Evolutionary conservation across 78 protist species (phyloP), one percentile per base, ranked within the genome.

Genomic region (Chrysochromulina tobinii): DNA sequence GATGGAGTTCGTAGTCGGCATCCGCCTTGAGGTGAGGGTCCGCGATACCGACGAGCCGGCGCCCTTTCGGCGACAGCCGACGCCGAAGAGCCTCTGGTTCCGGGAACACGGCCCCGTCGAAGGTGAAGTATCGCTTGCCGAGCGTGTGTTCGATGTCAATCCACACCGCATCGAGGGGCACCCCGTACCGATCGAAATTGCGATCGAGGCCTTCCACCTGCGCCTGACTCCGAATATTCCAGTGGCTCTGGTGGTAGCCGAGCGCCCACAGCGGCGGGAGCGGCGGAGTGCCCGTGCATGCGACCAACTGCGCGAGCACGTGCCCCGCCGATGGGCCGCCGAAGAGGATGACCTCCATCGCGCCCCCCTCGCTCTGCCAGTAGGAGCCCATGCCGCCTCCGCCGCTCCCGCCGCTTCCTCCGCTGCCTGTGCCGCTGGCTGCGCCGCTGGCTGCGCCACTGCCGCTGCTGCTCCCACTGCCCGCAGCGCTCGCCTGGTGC

Each of bases 141-240:
- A 98, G 95, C 9, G 99, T 66, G 93, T 99, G 99, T 86, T 99
- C 99, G 73, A 99, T 99, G 94, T 99, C 99, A 66, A 99, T 97
- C 99, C 99, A 99, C 86, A 99, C 27, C 53, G 94, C 97, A 87
- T 99, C 99, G 57, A 75, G 57, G 59, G 83, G 83, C 27, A 38
- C 1, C 25, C 83, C 83, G 83, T 50, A 0, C 20, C 58, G 59
- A 18, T 75, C 83, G 83, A n/a, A 11, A 23, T 75, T 75, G 21
- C 58, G 25, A 23, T 75, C 83, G 27, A 75, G 3, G 12, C 27
- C 83, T 57, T 9, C 54, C 23, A 75, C 25, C 57, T 75, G 83
- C 57, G 83, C 64, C 64, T 59, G 83, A 57, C 92, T 81, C 55
- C 92, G 90, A 92, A 98, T 98, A 92, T 99, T 98, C 99, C 99